Base-by-base conservation (phyloP, 768 basidiomycete genomes). In the Podaxis rugospora region DNA sequence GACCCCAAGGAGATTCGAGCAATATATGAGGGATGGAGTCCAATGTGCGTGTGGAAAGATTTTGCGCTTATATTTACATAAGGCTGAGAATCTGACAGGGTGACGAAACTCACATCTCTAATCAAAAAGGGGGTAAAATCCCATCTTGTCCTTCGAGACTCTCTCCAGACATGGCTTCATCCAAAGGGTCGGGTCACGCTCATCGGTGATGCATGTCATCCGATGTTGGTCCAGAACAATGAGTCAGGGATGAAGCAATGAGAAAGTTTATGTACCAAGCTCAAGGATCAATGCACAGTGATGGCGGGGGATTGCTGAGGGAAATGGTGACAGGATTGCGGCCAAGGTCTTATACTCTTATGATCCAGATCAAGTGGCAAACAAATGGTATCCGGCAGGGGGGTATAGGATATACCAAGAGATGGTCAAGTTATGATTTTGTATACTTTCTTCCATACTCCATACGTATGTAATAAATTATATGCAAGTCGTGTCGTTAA, bases 151-250 rank as follows among this genome's bases (percentile, higher is more conserved):
- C 81, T 83, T 62, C 78, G 80, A 14, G 68, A 67, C 3, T 81
- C 83, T 21, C 68, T 85, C 54, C 68, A 71, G 0, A 78, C 75
- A 0, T 85, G 83, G 84, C 62, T 83, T 6, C 80, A 85, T 67
- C 63, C 64, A 37, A 69, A 70, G 16, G 78, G 76, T 2, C 77
- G 70, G 25, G 71, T 84, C 1, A 76, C 70, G 3, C 67, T 85
- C 14, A 71, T 85, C 0, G 84, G 84, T 1, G 84, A 85, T 64
- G 76, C 83, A 0, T 83, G 82, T 51, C 84, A 85, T 67, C 79
- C 84, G 1, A 85, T 84, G 80, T 71, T 83, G 42, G 83, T 84
- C 81, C 81, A 0, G 80, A 75, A 42, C 87, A 88, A 60, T 71
- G 74, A 46, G 71, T 70, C 49, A 76, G 86, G 10, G 87, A 88